phyloP scores from a whole-genome alignment of 208 protist species.

The Balamuthia mandrillaris region DNA sequence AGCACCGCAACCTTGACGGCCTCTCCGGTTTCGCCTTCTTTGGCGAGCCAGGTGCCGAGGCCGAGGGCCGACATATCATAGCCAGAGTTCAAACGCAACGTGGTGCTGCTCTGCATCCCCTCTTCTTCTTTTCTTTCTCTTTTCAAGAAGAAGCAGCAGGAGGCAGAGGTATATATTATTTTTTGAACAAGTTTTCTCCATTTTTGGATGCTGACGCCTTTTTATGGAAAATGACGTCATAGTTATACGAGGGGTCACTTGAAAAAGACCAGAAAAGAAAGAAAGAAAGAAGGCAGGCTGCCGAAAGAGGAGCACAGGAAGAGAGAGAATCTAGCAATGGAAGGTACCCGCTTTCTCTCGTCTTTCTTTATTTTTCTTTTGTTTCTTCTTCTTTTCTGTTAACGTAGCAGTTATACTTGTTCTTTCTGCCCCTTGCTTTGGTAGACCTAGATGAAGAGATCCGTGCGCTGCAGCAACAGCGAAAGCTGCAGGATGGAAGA shows the following conservation, averaged over 20 bases:
- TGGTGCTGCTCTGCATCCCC: no score
- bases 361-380: neutral
- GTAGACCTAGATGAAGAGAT: slow-evolving; percentile 30
- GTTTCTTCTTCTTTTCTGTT: neutral
- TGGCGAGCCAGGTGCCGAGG: neutral
- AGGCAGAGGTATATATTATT: no score
- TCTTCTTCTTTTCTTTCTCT: no score
- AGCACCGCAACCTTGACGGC: neutral
- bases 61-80: no score
- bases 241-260: neutral
- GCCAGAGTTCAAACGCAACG: no score
- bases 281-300: neutral
- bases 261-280: neutral
- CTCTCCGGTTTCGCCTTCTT: neutral
- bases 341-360: neutral
- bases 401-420: no score
- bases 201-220: neutral
- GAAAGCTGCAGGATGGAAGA: slow-evolving; percentile 3
- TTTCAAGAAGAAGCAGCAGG: no score
- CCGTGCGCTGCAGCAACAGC: slow-evolving; percentile 27
- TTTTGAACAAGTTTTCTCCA: no score
- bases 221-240: neutral
- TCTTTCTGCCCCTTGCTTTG: no score
- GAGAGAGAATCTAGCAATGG: neutral
- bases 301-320: neutral